Evolutionary conservation across 345 rosid genomes (phyloP), one percentile per base, ranked within the genome.

Genomic region (Citrus sp.): DNA sequence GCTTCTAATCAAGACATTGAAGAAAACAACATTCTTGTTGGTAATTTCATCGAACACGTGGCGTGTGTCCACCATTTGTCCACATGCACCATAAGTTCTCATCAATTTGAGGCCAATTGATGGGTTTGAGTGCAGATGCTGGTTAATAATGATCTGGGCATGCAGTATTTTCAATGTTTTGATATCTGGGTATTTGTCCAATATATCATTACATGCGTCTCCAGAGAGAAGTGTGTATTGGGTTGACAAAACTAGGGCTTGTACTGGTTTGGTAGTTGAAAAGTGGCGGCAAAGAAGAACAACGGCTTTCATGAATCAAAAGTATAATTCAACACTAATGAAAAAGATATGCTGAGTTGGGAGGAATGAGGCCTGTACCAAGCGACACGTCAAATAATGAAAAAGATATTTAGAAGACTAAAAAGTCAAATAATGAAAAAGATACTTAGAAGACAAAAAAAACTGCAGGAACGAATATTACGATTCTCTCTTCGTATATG

Each of bases 1-100:
- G 80, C 95, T 90, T 82, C 97, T 87, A 22, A 93, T 93, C 92
- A 90, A 88, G 49, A 91, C 97, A 79, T 93, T 90, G 32, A 88
- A 81, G 80, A 93, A 85, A 69, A 93, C 89, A 6, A 90, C 89
- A 67, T 90, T 91, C 84, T 88, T 89, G 19, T 87, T 87, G 22
- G 92, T 75, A 82, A 86, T 91, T 90, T 84, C 88, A 27, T 89
- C 97, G 86, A 93, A 93, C 80, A 91, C 38, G 54, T 85, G 88
- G 86, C 92, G 95, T 61, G 93, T 78, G 69, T 73, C 32, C 2
- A 38, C n/a, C 8, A 89, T 85, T 70, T 87, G 87, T 5, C 89
- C 90, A 5, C 82, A 6, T 72, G 86, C 77, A 1, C 92, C 83
- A 67, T 89, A 93, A n/a, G 86, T 83, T 62, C 88, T 82, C 89